These are phyloP conservation scores for Hortaea werneckii DNA, from an alignment of 2,329 filamentous ascomycete genomes.

Conservation along the genomic window DNA sequence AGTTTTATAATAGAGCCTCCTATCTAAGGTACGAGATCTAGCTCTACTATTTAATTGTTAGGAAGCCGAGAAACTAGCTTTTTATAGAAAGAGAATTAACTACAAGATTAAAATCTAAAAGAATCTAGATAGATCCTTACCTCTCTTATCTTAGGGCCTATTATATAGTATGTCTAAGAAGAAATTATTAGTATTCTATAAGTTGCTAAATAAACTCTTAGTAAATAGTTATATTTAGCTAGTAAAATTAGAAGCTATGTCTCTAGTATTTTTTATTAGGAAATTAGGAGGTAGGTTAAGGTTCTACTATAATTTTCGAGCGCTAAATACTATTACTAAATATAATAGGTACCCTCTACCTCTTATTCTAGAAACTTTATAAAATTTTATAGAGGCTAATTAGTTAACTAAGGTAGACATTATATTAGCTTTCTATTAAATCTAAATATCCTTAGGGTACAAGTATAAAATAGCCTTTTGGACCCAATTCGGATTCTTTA, in stretches of 20 bases:
- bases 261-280: constrained; percentile 1
- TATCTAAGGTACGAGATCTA: background rate
- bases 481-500: constrained; percentile 4
- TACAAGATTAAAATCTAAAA: background rate
- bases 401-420: constrained; percentile 3
- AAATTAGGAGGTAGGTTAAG: background rate
- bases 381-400: constrained; percentile 1
- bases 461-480: constrained; percentile 2
- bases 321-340: constrained; percentile 1
- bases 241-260: background rate
- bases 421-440: constrained; percentile 1
- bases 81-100: background rate
- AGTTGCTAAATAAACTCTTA: constrained; percentile 1
- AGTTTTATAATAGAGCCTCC: background rate
- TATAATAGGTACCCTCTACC: background rate
- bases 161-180: constrained; percentile 2
- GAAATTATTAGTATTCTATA: background rate
- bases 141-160: constrained; percentile 1
- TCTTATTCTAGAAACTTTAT: constrained; percentile 2
- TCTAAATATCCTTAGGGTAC: background rate
- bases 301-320: background rate
- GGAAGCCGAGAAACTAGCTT: background rate
- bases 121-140: constrained; percentile 1
- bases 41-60: background rate
- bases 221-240: background rate